Base-by-base conservation (phyloP, 2,329 filamentous ascomycete genomes). In the Colletotrichum destructivum region DNA sequence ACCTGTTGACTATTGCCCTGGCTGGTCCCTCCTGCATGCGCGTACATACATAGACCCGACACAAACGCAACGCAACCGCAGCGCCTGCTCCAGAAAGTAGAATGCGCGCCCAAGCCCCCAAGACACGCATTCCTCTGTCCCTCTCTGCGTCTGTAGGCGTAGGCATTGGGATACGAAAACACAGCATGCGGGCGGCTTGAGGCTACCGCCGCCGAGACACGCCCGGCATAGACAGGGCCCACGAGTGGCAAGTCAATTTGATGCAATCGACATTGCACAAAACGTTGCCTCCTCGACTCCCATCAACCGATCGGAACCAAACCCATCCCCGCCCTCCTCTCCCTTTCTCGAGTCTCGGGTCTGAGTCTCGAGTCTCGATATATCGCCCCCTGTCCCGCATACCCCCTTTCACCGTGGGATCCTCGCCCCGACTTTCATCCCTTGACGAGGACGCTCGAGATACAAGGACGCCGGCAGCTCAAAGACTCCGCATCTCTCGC, bases 401-500 rank as follows among this genome's bases (percentile, higher is more conserved):
- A 21, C 23, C 61, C 51, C 44, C 51, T 65, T 23, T 38, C 8
- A 35, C 23, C 38, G 16, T 42, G 23, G 49, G 38, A 64, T 31
- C n/a, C 40, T 66, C 46, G 61, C 66, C 13, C 65, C 62, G 46
- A n/a, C 52, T 38, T 49, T 13, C 26, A 31, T 46, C 38, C 59
- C 40, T 56, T 66, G 12, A 66, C 51, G 40, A 59, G 40, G 31
- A 56, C 26, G 47, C 40, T n/a, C 46, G 35, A 71, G 51, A 69
- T 49, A 31, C 51, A 63, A 69, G 69, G 59, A 55, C 59, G 46
- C 40, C 21, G 44, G 59, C 59, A 63, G 69, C 69, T 69, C 65
- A 63, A 69, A 55, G 59, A 60, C 69, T 71, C 69, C 65, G 65
- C 69, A 69, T 26, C 63, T 40, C 68, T 56, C 49, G 63, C 68